Evolutionary conservation across 345 rosid species (phyloP).

Genomic region (Populus ilicifolia): DNA sequence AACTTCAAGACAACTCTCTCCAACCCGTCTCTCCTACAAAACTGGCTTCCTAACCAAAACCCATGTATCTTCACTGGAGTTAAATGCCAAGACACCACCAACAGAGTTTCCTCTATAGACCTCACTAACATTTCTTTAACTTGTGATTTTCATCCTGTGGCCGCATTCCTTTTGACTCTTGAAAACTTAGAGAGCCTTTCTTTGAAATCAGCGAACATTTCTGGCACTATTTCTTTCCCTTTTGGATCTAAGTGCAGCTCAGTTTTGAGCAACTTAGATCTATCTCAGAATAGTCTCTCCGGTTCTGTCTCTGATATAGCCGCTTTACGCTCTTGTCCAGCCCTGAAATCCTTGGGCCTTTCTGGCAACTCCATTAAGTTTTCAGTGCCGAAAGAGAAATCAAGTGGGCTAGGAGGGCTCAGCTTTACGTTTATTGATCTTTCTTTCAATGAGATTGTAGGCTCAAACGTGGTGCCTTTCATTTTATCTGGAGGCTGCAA

Average conservation of each 20-base stretch:
- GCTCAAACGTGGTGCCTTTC: slow-evolving; percentile 49
- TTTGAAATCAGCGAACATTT: slow-evolving; percentile 42
- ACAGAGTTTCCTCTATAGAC: slow-evolving; percentile 55
- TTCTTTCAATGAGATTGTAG: slow-evolving; percentile 56
- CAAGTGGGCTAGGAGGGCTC: slow-evolving; percentile 44
- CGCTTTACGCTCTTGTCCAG: slow-evolving; percentile 47
- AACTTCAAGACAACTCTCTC: slow-evolving; percentile 52
- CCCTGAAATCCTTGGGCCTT: slow-evolving; percentile 50
- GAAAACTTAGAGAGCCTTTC: slow-evolving; percentile 50
- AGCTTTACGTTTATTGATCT: slow-evolving; percentile 68
- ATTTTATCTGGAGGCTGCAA: slow-evolving; percentile 54
- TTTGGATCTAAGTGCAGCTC: slow-evolving; percentile 64
- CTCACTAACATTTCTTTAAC: slow-evolving; percentile 39
- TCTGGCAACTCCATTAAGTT: slow-evolving; percentile 57
- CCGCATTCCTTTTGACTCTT: slow-evolving; percentile 51
- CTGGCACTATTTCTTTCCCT: slow-evolving; percentile 57
- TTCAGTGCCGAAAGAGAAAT: slow-evolving; percentile 26
- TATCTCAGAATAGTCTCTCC: slow-evolving; percentile 56
- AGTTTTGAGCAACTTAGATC: slow-evolving; percentile 59
- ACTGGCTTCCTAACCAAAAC: slow-evolving; percentile 55
- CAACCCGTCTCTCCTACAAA: slow-evolving; percentile 43
- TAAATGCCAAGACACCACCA: slow-evolving; percentile 42
- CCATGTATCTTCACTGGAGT: slow-evolving; percentile 73
- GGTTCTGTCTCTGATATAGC: slow-evolving; percentile 55
- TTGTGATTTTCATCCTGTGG: slow-evolving; percentile 55